A percentile compares a stretch with the other conserved stretches of the same genome.
These are phyloP conservation scores for Chionographis japonica DNA, from an alignment of 106 monocot genomes.

Conservation along the genomic window DNA sequence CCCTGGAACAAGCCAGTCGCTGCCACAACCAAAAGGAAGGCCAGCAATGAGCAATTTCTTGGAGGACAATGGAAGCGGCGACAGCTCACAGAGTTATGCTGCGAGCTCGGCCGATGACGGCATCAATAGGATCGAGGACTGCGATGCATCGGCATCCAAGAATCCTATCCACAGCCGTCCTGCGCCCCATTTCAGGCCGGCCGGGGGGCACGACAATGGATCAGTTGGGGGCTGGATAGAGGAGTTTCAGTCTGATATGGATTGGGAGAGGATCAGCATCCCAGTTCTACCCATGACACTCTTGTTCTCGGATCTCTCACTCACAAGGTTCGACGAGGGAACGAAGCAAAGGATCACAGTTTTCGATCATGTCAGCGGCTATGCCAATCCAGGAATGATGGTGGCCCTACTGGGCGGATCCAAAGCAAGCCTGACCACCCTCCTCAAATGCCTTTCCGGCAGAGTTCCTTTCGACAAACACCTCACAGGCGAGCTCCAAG, in stretches of 20 bases:
- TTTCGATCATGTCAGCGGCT: constrained; percentile 1
- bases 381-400: constrained; percentile 3
- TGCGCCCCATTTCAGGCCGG: too few species aligned
- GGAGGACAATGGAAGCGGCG: too few species aligned
- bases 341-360: neutral
- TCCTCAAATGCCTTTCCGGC: constrained; percentile 9
- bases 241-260: neutral
- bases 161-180: too few species aligned
- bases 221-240: neutral
- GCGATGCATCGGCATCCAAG: too few species aligned
- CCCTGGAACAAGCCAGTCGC: neutral
- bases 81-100: too few species aligned
- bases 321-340: neutral
- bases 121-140: too few species aligned
- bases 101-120: too few species aligned
- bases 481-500: constrained; percentile 7
- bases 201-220: too few species aligned
- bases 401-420: constrained; percentile 5
- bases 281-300: neutral
- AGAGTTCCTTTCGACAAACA: neutral
- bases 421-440: constrained; percentile 6
- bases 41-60: too few species aligned
- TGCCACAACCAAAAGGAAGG: neutral
- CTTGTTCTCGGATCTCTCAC: constrained; percentile 2
- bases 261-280: neutral